phyloP scores from a whole-genome alignment of 345 rosid species.

The Turnera subulata region DNA sequence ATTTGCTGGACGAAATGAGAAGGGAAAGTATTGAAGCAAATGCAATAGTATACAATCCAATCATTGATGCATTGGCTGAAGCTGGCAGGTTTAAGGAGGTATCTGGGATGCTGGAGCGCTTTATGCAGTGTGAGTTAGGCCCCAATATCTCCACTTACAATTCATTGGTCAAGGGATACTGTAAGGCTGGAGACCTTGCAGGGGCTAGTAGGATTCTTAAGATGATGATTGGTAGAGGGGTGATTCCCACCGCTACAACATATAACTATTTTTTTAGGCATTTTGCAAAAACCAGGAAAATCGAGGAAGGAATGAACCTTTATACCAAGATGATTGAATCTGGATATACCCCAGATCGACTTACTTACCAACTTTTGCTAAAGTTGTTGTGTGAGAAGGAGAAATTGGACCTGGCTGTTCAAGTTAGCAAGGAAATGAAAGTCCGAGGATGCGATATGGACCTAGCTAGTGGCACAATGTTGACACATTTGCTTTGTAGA shows the following conservation, averaged over 20 bases:
- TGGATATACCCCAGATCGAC: slow-evolving; percentile 62
- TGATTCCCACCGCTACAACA: slow-evolving; percentile 64
- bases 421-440: slow-evolving; percentile 76
- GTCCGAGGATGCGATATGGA: slow-evolving; percentile 63
- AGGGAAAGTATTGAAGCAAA: slow-evolving; percentile 52
- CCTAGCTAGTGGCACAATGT: slow-evolving; percentile 58
- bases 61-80: slow-evolving; percentile 77
- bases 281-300: slow-evolving; percentile 50
- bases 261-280: slow-evolving; percentile 75
- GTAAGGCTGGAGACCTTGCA: slow-evolving; percentile 63
- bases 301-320: slow-evolving; percentile 74
- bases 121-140: slow-evolving; percentile 56
- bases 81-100: slow-evolving; percentile 69
- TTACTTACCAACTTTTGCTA: slow-evolving; percentile 69
- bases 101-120: slow-evolving; percentile 59
- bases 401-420: slow-evolving; percentile 62
- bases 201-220: slow-evolving; percentile 71
- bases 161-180: slow-evolving; percentile 72
- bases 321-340: slow-evolving; percentile 71
- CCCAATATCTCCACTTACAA: slow-evolving; percentile 73
- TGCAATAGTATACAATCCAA: slow-evolving; percentile 57
- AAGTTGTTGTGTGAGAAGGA: slow-evolving; percentile 80
- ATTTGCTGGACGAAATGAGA: slow-evolving; percentile 66
- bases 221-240: slow-evolving; percentile 65
- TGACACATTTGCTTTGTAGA: slow-evolving; percentile 62